Evolutionary conservation across 2,329 filamentous ascomycete genomes (phyloP).

Genomic region (Colletotrichum coccodes): DNA sequence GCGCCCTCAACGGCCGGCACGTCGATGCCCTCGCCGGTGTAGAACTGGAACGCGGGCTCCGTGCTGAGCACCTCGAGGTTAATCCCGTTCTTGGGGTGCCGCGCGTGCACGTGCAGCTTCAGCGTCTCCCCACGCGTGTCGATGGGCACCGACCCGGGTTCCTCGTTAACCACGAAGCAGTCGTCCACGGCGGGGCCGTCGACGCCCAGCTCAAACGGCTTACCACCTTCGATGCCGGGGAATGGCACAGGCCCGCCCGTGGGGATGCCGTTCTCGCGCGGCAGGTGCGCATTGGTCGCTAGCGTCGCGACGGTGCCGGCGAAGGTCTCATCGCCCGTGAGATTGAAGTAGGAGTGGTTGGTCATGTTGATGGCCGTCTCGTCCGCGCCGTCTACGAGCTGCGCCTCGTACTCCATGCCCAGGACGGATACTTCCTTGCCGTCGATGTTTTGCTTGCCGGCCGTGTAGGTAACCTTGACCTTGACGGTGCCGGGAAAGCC

Average conservation of each 20-base stretch:
- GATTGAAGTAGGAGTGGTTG: conserved; percentile 89
- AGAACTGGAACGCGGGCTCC: conserved; percentile 97
- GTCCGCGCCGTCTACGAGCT: conserved; percentile 78
- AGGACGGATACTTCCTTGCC: conserved; percentile 76
- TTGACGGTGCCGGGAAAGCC: conserved; percentile 90
- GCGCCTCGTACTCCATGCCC: conserved; percentile 89
- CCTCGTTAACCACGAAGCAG: conserved; percentile 83
- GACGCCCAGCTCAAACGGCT: conserved; percentile 77
- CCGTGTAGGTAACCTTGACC: conserved; percentile 80
- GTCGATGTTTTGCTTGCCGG: conserved; percentile 71
- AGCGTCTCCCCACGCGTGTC: conserved; percentile 75
- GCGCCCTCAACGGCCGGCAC: conserved; percentile 73
- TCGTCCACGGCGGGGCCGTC: conserved; percentile 84
- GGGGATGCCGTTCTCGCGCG: conserved; percentile 82
- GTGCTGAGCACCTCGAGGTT: conserved; percentile 91
- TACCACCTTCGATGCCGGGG: conserved; percentile 71
- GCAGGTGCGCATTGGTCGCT: conserved; percentile 72
- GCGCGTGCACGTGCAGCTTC: conserved; percentile 74
- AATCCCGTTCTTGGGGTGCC: conserved; percentile 78
- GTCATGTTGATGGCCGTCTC: conserved; percentile 94
- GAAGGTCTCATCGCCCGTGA: conserved; percentile 62
- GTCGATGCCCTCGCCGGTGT: conserved; percentile 87
- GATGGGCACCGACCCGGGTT: conserved; percentile 68
- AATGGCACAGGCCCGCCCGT: conserved; percentile 73
- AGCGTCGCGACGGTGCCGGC: conserved; percentile 75